These are phyloP conservation scores for Fimicolochytrium jonesii DNA, from an alignment of 192 early-diverging fungal genomes.

Conservation along the genomic window DNA sequence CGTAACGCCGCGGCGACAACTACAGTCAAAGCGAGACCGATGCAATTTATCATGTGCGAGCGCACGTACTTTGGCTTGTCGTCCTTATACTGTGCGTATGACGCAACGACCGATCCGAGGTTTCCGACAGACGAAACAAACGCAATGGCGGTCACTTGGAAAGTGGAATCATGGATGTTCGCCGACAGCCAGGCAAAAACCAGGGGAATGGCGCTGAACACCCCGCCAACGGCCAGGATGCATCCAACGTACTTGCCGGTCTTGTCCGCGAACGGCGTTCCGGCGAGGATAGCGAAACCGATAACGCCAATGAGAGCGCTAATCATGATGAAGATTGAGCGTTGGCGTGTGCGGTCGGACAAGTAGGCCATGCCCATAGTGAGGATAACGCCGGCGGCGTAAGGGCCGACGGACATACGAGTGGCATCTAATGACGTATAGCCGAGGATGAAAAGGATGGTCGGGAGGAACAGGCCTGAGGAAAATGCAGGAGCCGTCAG, in stretches of 20 bases:
- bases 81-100: slow-evolving; percentile 14
- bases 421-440: slow-evolving; percentile 32
- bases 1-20: not conserved
- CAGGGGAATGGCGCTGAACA: slow-evolving; percentile 17
- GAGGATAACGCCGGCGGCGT: slow-evolving; percentile 16
- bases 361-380: slow-evolving; percentile 10
- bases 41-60: not conserved
- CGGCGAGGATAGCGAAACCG: slow-evolving; percentile 21
- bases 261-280: slow-evolving; percentile 8
- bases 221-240: slow-evolving; percentile 13
- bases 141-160: slow-evolving; percentile 14
- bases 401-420: slow-evolving; percentile 28
- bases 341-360: slow-evolving; percentile 23
- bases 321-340: slow-evolving; percentile 12
- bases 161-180: slow-evolving; percentile 17
- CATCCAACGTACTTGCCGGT: slow-evolving; percentile 3
- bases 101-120: slow-evolving; percentile 6
- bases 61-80: not conserved
- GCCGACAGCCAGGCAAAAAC: slow-evolving; percentile 22
- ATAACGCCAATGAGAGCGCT: not conserved
- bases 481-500: too few species aligned
- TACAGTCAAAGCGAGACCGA: not conserved
- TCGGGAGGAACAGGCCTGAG: slow-evolving; percentile 36
- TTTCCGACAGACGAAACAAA: slow-evolving; percentile 9
- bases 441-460: slow-evolving; percentile 37